These are phyloP conservation scores for Blastomyces gilchristii DNA, from an alignment of 2,329 filamentous ascomycete genomes.

Conservation along the genomic window DNA sequence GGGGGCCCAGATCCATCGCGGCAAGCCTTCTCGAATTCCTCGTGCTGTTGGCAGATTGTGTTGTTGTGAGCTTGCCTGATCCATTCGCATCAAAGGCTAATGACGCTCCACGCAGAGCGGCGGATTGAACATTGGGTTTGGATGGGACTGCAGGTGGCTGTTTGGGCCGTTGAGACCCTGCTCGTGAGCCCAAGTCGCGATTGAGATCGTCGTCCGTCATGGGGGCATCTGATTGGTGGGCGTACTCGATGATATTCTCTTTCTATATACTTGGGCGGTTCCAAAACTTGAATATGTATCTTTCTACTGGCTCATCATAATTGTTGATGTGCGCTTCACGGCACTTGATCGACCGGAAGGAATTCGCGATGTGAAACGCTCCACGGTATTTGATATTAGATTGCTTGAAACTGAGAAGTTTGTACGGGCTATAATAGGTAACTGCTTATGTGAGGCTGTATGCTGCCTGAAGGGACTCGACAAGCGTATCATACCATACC, in stretches of 20 bases:
- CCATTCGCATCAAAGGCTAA: constrained; percentile 26
- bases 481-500: neutral
- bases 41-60: constrained; percentile 14
- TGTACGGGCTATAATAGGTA: too few species aligned
- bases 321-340: neutral
- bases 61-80: constrained; percentile 16
- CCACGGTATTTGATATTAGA: neutral
- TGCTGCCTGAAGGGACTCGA: neutral
- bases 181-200: neutral
- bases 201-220: constrained; percentile 1
- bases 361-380: neutral
- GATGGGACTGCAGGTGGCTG: neutral
- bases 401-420: neutral
- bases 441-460: neutral
- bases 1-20: constrained; percentile 14
- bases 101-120: constrained; percentile 30
- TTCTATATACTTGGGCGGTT: neutral
- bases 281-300: neutral
- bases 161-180: neutral
- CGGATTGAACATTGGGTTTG: constrained; percentile 9
- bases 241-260: neutral
- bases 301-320: neutral
- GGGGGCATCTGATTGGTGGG: neutral
- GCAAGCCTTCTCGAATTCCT: constrained; percentile 16
- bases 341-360: neutral